Evolutionary conservation across 352 stramenopile species (phyloP).

Genomic region (Phytophthora ohioensis): DNA sequence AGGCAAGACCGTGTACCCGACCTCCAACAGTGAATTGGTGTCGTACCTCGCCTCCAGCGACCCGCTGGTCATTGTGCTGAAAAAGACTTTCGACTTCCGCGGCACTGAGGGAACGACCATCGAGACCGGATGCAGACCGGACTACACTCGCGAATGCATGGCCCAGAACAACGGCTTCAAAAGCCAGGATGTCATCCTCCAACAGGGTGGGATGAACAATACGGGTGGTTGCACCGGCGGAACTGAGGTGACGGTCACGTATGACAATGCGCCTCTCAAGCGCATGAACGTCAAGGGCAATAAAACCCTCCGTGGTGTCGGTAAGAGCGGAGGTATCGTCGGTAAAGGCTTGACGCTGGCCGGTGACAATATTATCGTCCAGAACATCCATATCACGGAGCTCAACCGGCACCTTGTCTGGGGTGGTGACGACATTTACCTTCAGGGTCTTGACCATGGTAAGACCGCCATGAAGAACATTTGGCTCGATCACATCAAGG

Average conservation of each 20-base stretch:
- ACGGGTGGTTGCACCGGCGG: constrained; percentile 53
- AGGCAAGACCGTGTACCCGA: too few species aligned
- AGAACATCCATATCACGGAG: constrained; percentile 46
- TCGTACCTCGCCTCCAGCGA: too few species aligned
- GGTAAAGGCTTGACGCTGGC: constrained; percentile 3
- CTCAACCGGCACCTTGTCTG: constrained; percentile 56
- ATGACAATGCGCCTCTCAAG: constrained; percentile 29
- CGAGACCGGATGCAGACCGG: constrained; percentile 38
- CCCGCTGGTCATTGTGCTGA: not conserved
- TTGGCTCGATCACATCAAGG: constrained; percentile 59
- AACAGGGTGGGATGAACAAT: constrained; percentile 48
- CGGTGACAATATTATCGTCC: constrained; percentile 11
- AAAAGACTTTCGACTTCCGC: constrained; percentile 49
- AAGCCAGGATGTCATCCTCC: constrained; percentile 53
- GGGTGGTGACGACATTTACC: constrained; percentile 40
- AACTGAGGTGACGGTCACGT: constrained; percentile 29
- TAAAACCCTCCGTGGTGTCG: constrained; percentile 7
- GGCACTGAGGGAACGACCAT: constrained; percentile 47
- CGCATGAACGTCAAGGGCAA: constrained; percentile 24
- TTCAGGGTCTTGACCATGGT: constrained; percentile 24
- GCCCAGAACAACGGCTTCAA: constrained; percentile 49
- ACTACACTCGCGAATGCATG: constrained; percentile 46
- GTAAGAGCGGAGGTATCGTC: constrained; percentile 1
- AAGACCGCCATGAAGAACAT: constrained; percentile 41
- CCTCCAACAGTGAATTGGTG: too few species aligned